These are phyloP conservation scores for Verticillium isaacii DNA, from an alignment of 2,329 filamentous ascomycete genomes.

Conservation along the genomic window DNA sequence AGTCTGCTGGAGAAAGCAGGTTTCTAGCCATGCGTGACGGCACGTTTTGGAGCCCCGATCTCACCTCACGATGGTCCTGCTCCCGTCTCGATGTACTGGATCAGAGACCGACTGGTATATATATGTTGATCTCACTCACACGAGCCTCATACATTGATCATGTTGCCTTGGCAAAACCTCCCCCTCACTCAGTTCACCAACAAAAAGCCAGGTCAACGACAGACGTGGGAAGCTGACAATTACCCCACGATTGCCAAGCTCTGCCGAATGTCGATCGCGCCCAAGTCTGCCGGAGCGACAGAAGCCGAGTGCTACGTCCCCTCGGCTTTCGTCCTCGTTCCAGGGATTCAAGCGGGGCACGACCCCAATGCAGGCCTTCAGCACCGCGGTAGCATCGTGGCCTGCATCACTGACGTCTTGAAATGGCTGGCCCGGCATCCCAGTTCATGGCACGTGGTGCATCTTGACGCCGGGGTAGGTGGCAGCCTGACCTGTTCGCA, in stretches of 20 bases:
- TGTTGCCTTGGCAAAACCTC: not conserved
- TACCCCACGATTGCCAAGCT: not conserved
- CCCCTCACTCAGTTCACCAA: not conserved
- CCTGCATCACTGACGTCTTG: not conserved
- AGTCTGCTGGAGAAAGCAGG: not conserved
- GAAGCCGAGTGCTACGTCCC: not conserved
- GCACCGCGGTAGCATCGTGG: not conserved
- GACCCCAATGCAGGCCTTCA: not conserved
- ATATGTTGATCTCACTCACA: too few relatives aligned
- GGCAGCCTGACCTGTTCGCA: not conserved
- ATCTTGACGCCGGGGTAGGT: not conserved
- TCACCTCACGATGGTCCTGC: too few relatives aligned
- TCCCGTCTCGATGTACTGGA: too few relatives aligned
- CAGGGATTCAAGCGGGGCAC: not conserved
- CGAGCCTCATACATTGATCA: not conserved
- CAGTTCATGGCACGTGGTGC: not conserved
- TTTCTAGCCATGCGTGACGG: not conserved
- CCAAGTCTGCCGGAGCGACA: not conserved
- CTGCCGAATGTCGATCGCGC: not conserved
- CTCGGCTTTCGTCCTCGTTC: not conserved
- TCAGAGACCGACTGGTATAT: too few relatives aligned
- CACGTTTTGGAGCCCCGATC: not conserved
- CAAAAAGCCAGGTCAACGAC: not conserved
- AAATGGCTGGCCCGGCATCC: not conserved
- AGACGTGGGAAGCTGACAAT: not conserved